Percentiles rank a stretch among this genome's conserved stretches.
Evolutionary conservation across 2,329 filamentous ascomycete species (phyloP).

Genomic region (Onygena corvina): DNA sequence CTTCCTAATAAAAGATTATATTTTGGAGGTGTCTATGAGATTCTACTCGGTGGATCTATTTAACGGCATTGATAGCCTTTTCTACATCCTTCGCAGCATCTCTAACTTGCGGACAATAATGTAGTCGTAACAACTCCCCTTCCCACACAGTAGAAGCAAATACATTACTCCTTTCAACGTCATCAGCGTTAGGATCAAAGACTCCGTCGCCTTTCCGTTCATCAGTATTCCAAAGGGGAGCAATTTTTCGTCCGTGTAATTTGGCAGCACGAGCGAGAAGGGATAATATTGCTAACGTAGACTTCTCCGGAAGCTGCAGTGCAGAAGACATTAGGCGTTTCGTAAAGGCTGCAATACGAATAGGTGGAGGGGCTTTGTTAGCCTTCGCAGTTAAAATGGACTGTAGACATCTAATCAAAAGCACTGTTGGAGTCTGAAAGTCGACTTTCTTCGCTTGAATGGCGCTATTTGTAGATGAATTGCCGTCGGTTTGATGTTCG

Average conservation of each 20-base stretch:
- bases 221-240: conserved; percentile 85
- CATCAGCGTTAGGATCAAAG: conserved; percentile 60
- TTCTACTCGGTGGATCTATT: conserved; percentile 10
- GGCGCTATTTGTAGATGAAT: conserved; percentile 23
- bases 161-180: conserved; percentile 77
- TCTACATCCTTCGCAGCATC: conserved; percentile 61
- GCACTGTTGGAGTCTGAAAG: conserved; percentile 84
- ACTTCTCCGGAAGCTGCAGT: conserved; percentile 84
- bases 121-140: conserved; percentile 68
- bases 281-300: conserved; percentile 63
- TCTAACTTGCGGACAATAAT: conserved; percentile 77
- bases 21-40: background rate
- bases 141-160: conserved; percentile 90
- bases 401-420: conserved; percentile 76
- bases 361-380: conserved; percentile 63
- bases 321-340: conserved; percentile 78
- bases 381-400: conserved; percentile 67
- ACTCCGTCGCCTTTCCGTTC: conserved; percentile 83
- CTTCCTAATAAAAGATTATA: too few species aligned
- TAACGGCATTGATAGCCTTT: conserved; percentile 43
- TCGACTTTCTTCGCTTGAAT: conserved; percentile 63
- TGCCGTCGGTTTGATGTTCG: conserved; percentile 15
- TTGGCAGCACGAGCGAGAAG: conserved; percentile 67
- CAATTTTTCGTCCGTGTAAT: conserved; percentile 69
- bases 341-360: conserved; percentile 79